phyloP scores from a whole-genome alignment of 176 grass and related monocot species.

The Thalia dealbata region DNA sequence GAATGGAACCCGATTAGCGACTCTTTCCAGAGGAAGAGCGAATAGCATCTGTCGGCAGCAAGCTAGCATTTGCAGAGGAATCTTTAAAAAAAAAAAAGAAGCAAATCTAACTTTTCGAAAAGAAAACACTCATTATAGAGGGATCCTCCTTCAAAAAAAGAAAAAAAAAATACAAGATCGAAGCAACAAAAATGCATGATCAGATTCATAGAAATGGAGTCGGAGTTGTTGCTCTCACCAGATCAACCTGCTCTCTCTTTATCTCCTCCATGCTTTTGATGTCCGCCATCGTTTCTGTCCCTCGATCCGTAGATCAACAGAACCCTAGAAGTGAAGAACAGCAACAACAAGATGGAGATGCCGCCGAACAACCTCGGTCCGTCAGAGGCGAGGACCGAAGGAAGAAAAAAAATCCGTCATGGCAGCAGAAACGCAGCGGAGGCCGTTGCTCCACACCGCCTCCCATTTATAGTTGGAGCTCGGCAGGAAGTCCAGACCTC shows the following conservation, averaged over 20 bases:
- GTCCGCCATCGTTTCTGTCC: conserved; percentile 9
- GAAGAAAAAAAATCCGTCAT: too few relatives aligned
- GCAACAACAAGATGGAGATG: not conserved
- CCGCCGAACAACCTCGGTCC: too few relatives aligned
- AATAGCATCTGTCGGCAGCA: not conserved
- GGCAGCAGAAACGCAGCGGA: not conserved
- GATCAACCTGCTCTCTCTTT: conserved; percentile 65
- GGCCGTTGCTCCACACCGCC: not conserved
- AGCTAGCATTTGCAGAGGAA: too few relatives aligned
- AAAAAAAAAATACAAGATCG: not conserved
- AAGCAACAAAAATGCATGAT: not conserved
- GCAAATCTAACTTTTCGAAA: too few relatives aligned
- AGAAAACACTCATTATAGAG: too few relatives aligned
- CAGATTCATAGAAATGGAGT: not conserved
- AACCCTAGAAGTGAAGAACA: not conserved
- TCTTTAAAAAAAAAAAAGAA: too few relatives aligned
- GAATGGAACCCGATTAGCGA: not conserved
- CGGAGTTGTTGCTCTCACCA: conserved; percentile 45
- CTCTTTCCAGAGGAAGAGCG: not conserved
- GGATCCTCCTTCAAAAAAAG: not conserved
- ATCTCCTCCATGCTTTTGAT: conserved; percentile 44
- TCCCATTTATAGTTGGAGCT: not conserved
- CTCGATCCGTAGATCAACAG: not conserved
- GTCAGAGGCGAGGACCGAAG: too few relatives aligned
- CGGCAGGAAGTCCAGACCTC: too few relatives aligned